Evolutionary conservation across 2,329 filamentous ascomycete species (phyloP).

Genomic region (Pleurostoma richardsiae): DNA sequence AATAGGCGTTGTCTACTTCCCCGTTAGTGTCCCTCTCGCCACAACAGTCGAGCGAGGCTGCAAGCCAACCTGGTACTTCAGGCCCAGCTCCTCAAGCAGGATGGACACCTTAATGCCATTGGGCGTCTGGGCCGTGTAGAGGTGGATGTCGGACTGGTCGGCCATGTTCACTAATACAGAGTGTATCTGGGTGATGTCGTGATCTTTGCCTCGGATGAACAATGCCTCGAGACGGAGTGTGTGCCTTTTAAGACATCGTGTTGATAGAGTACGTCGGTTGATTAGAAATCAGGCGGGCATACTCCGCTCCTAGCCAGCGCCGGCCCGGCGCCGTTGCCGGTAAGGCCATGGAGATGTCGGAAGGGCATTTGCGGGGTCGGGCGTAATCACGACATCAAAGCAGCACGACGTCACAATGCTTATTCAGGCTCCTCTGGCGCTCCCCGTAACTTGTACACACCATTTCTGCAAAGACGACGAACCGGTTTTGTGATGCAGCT

Average conservation of each 20-base stretch:
- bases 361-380: background rate
- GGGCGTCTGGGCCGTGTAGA: conserved; percentile 79
- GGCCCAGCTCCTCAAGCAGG: conserved; percentile 74
- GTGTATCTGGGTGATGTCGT: conserved; percentile 7
- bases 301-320: background rate
- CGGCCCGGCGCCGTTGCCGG: background rate
- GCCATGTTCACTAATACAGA: conserved; percentile 31
- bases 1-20: conserved; percentile 25
- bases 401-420: background rate
- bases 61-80: conserved; percentile 65
- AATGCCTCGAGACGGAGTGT: background rate
- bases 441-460: background rate
- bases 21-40: background rate
- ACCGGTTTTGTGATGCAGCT: too few relatives aligned
- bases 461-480: background rate
- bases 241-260: background rate
- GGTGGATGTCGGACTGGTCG: conserved; percentile 59
- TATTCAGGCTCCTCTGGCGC: background rate
- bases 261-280: background rate
- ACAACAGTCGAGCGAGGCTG: too few relatives aligned
- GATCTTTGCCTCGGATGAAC: background rate
- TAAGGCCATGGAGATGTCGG: background rate
- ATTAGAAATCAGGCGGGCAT: background rate
- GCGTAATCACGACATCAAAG: background rate
- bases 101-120: conserved; percentile 92